Conservation (phyloP, 257 asterid genomes). For the Fraxinus americana region DNA sequence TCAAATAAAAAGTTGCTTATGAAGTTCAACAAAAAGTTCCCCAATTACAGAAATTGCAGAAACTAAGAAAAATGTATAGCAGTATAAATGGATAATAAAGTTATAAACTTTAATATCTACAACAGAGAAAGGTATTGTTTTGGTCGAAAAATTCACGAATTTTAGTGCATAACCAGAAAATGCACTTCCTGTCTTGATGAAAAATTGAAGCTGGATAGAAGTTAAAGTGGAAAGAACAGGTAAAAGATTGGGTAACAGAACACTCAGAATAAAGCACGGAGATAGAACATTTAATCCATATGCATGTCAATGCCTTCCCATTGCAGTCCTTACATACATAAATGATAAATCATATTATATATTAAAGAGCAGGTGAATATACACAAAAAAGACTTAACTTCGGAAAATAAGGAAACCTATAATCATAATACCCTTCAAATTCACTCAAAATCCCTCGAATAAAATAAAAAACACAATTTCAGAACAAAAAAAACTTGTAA, state of each 20-base stretch:
- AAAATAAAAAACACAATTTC: not conserved
- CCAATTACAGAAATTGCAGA: not conserved
- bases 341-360: not conserved
- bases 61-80: not conserved
- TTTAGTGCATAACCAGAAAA: not conserved
- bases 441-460: not conserved
- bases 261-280: not conserved
- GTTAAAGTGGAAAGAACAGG: not conserved
- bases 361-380: not conserved
- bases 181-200: not conserved
- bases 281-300: not conserved
- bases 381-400: not conserved
- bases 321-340: not conserved
- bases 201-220: not conserved
- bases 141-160: not conserved
- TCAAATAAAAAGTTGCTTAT: conserved; percentile 10
- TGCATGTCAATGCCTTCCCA: not conserved
- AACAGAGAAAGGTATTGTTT: not conserved
- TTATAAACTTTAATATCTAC: not conserved
- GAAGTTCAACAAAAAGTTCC: not conserved
- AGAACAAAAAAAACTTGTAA: not conserved
- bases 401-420: not conserved
- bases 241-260: not conserved
- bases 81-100: not conserved
- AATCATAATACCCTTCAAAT: not conserved